A percentile compares a stretch with the other conserved stretches of the same genome.
Evolutionary conservation across 768 basidiomycete species (phyloP).

Genomic region (Hemileccinum rubropunctum): DNA sequence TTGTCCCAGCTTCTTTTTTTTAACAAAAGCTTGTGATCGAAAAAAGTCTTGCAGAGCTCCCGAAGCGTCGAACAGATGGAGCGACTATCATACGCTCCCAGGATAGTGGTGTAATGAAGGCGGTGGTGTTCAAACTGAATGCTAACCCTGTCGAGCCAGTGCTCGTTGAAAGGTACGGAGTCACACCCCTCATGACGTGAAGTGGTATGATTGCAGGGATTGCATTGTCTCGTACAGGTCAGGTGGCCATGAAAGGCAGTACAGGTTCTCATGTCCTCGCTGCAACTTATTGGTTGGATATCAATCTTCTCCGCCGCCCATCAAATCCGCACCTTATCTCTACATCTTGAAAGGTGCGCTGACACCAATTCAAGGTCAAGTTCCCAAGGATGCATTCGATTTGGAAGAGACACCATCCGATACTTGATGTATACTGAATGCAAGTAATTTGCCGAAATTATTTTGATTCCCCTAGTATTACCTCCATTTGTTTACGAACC

Average conservation of each 20-base stretch:
- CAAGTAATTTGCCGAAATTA: not conserved
- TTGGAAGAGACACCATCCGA: slow-evolving; percentile 32
- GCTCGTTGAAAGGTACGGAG: slow-evolving; percentile 70
- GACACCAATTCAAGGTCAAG: slow-evolving; percentile 85
- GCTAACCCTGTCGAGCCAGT: slow-evolving; percentile 66
- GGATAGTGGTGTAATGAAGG: slow-evolving; percentile 53
- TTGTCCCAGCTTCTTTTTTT: slow-evolving; percentile 2
- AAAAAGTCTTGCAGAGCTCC: slow-evolving; percentile 64
- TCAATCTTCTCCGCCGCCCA: slow-evolving; percentile 73
- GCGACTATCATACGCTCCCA: slow-evolving; percentile 78
- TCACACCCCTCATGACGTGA: slow-evolving; percentile 10
- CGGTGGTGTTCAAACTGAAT: slow-evolving; percentile 85
- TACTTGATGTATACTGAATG: slow-evolving; percentile 2
- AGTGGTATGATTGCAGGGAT: slow-evolving; percentile 15
- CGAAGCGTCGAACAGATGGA: slow-evolving; percentile 72
- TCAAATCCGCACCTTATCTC: slow-evolving; percentile 72
- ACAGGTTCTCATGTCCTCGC: slow-evolving; percentile 56
- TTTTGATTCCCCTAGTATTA: not conserved
- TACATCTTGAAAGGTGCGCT: slow-evolving; percentile 82
- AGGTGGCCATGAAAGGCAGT: slow-evolving; percentile 74
- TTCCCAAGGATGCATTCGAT: slow-evolving; percentile 82
- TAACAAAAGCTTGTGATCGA: slow-evolving; percentile 71
- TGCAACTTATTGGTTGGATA: slow-evolving; percentile 57
- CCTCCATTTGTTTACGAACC: not conserved
- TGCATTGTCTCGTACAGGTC: slow-evolving; percentile 36